Evolutionary conservation across 1,139 yeast genomes (phyloP).

Genomic region (Spathaspora sp.): DNA sequence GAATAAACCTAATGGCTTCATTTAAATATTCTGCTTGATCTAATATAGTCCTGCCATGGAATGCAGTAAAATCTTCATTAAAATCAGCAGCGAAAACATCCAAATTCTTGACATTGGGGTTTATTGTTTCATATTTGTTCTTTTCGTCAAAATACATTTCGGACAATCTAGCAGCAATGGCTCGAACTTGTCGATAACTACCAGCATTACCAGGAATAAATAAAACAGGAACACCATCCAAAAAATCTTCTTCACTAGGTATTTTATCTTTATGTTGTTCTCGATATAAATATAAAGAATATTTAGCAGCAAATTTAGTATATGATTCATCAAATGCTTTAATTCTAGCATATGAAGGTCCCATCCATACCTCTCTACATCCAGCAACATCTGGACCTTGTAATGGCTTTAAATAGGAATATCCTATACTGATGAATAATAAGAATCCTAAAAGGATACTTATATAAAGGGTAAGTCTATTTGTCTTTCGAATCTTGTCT

Average conservation of each 20-base stretch:
- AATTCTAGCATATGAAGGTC: conserved; percentile 74
- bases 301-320: conserved; percentile 74
- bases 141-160: conserved; percentile 44
- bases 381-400: conserved; percentile 35
- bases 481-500: not conserved
- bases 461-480: not conserved
- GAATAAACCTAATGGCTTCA: conserved; percentile 78
- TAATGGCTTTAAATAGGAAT: conserved; percentile 8
- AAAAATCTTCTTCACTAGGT: conserved; percentile 29
- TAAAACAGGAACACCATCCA: conserved; percentile 81
- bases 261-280: conserved; percentile 70
- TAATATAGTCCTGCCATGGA: conserved; percentile 88
- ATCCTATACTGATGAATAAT: not conserved
- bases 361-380: conserved; percentile 67
- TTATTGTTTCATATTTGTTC: conserved; percentile 14
- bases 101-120: conserved; percentile 41
- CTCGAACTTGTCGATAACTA: conserved; percentile 82
- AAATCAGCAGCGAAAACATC: conserved; percentile 92
- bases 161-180: conserved; percentile 82
- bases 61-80: conserved; percentile 94
- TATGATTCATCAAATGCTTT: conserved; percentile 69
- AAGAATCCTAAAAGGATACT: not conserved
- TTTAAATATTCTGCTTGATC: conserved; percentile 94
- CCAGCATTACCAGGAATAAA: conserved; percentile 99
- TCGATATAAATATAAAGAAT: conserved; percentile 75